phyloP scores from a whole-genome alignment of 2,329 filamentous ascomycete genomes.

The Plenodomus biglobosus region DNA sequence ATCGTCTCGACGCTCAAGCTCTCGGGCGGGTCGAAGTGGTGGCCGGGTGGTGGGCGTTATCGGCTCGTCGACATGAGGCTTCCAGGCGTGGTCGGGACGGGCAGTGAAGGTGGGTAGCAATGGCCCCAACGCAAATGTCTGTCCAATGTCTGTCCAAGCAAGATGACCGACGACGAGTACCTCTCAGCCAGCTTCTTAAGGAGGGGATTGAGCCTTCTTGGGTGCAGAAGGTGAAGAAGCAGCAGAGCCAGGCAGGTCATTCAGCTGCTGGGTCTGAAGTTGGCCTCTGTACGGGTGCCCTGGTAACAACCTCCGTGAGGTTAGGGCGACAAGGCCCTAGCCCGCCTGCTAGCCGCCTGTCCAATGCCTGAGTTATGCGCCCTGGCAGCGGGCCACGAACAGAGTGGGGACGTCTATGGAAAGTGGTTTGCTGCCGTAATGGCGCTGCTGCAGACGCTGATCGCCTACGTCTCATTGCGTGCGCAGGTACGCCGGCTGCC shows the following conservation, averaged over 20 bases:
- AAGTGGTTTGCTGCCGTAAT: constrained; percentile 21
- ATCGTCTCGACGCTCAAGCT: constrained; percentile 20
- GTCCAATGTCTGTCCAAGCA: constrained; percentile 21
- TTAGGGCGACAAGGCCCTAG: constrained; percentile 32
- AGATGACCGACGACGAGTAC: constrained; percentile 31
- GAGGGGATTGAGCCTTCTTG: constrained; percentile 40
- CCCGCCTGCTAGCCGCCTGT: constrained; percentile 24
- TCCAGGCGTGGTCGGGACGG: constrained; percentile 21
- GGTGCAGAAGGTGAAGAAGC: constrained; percentile 44
- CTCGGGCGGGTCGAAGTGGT: constrained; percentile 11
- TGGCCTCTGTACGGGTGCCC: constrained; percentile 34
- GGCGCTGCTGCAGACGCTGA: constrained; percentile 13
- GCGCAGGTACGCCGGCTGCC: constrained; percentile 16
- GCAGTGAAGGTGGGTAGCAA: constrained; percentile 23
- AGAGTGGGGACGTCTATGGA: constrained; percentile 4
- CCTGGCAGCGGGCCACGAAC: constrained; percentile 24
- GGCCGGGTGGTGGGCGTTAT: constrained; percentile 20
- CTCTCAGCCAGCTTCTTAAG: constrained; percentile 20
- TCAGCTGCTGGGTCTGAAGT: constrained; percentile 41
- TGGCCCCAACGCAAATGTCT: constrained; percentile 20
- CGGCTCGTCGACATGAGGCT: constrained; percentile 27
- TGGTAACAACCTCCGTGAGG: constrained; percentile 30
- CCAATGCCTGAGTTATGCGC: constrained; percentile 28
- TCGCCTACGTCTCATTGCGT: constrained; percentile 4
- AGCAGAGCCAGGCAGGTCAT: constrained; percentile 30